phyloP scores from a whole-genome alignment of 2,329 filamentous ascomycete genomes.

The Torrubiellomyces zombiae region DNA sequence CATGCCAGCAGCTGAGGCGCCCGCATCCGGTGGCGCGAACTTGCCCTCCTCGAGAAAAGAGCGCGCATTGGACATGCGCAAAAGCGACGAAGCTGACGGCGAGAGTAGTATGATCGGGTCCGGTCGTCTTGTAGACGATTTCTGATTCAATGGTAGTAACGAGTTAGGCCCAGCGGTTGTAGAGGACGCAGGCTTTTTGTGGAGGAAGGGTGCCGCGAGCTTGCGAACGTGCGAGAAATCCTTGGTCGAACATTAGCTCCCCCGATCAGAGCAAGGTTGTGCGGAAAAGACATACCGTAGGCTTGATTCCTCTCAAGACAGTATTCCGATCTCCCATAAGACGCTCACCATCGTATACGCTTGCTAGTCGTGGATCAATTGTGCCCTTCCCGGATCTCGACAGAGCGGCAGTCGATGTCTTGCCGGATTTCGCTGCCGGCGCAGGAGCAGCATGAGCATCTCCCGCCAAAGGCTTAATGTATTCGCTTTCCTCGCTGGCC shows the following conservation, averaged over 20 bases:
- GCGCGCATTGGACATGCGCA: constrained; percentile 92
- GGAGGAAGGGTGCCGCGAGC: constrained; percentile 61
- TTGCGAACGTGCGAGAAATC: constrained; percentile 93
- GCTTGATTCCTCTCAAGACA: constrained; percentile 71
- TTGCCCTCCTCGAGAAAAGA: constrained; percentile 76
- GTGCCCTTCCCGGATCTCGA: constrained; percentile 44
- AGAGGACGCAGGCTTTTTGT: constrained; percentile 33
- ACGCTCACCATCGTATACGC: constrained; percentile 84
- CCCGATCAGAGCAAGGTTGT: background rate
- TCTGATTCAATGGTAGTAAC: constrained; percentile 37
- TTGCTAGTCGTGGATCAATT: constrained; percentile 64
- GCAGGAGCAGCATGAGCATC: constrained; percentile 31
- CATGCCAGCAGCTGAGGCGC: constrained; percentile 56
- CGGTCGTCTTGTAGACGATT: constrained; percentile 31
- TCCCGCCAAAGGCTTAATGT: constrained; percentile 69
- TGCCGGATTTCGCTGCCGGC: constrained; percentile 16
- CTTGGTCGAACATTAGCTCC: constrained; percentile 27
- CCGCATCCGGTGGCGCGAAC: constrained; percentile 61
- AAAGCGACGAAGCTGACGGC: constrained; percentile 82
- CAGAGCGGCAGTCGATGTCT: constrained; percentile 24
- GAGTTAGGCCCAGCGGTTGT: constrained; percentile 23
- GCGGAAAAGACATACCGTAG: constrained; percentile 58
- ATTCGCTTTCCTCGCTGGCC: constrained; percentile 78
- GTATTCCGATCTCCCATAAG: constrained; percentile 88
- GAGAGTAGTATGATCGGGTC: constrained; percentile 95